A percentile compares a stretch with the other conserved stretches of the same genome.
Conservation (phyloP, 148 eudicot genomes). For the Nyssa sinensis region DNA sequence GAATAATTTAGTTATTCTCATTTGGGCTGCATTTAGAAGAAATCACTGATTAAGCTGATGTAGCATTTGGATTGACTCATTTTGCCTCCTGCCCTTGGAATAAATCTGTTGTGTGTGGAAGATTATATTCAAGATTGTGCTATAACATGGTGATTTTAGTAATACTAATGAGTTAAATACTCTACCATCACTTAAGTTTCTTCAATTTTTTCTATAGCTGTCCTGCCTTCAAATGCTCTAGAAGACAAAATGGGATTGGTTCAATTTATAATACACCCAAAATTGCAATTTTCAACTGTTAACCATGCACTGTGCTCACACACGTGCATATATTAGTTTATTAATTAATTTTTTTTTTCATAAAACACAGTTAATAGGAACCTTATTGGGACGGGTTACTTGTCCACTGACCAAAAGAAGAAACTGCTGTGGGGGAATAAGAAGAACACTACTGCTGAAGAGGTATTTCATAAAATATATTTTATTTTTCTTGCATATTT, state of each 20-base stretch:
- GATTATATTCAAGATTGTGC: background rate
- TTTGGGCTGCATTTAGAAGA: no score
- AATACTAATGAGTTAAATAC: background rate
- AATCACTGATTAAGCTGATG: background rate
- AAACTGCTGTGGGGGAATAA: constrained; percentile 95
- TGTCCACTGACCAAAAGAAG: constrained; percentile 97
- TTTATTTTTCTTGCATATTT: background rate
- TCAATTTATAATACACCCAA: background rate
- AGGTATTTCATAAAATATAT: constrained; percentile 48
- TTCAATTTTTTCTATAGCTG: background rate
- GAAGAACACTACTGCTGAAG: constrained; percentile 60
- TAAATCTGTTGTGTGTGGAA: background rate
- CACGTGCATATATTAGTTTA: background rate
- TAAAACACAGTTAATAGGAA: constrained; percentile 66
- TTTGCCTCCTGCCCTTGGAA: background rate
- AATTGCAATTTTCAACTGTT: no score
- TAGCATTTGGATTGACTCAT: background rate
- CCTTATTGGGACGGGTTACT: constrained; percentile 69
- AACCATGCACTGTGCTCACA: background rate
- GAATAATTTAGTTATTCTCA: background rate
- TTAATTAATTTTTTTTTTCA: background rate
- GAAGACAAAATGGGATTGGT: background rate
- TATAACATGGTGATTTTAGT: background rate
- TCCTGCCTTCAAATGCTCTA: background rate
- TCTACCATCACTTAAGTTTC: background rate